Base-by-base conservation (phyloP, 2,329 filamentous ascomycete genomes). In the Falciphora oryzae region DNA sequence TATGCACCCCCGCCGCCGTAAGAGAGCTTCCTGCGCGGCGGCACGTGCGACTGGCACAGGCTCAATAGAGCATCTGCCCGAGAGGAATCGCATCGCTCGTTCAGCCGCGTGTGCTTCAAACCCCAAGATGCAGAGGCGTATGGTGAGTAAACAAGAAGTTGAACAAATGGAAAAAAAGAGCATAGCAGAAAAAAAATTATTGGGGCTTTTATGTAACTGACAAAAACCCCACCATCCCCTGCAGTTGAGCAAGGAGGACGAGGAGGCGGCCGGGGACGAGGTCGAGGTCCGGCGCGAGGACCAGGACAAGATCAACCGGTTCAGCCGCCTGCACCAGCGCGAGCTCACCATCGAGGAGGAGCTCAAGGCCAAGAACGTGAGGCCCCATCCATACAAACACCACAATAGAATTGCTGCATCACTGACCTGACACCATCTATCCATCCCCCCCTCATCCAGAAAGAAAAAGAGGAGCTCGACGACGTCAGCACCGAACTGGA, bases 281-380 rank as follows among this genome's bases (percentile, higher is more conserved):
- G 89, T 93, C 71, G 91, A 97, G 77, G 95, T 99, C 66, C 91
- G 95, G 66, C 90, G 93, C 73, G 93, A 98, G 76, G 95, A 99
- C 75, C 95, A 99, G 78, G 93, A 98, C 80, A 96, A 95, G 80
- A 99, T 99, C 86, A 99, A 99, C 80, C 89, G 88, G 69, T 99
- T 99, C 83, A 97, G 93, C 77, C 89, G 93, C 59, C 82, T 99
- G 68, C 95, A 99, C 76, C 92, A 96, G 75, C 89, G 91, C 63
- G 91, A 97, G 75, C 83, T 90, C 44, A 77, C 83, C 3, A 76
- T 98, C 4, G 89, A 96, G 74, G 93, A 96, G 61, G 88, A 95
- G 71, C 79, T 98, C 69, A 89, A 90, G 73, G 76, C 78, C 7
- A 97, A 96, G 76, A 87, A 87, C 75, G 94, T 93, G 35, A 61